Evolutionary conservation across 1,139 yeast genomes (phyloP).

Genomic region (Taiozyma sp.): DNA sequence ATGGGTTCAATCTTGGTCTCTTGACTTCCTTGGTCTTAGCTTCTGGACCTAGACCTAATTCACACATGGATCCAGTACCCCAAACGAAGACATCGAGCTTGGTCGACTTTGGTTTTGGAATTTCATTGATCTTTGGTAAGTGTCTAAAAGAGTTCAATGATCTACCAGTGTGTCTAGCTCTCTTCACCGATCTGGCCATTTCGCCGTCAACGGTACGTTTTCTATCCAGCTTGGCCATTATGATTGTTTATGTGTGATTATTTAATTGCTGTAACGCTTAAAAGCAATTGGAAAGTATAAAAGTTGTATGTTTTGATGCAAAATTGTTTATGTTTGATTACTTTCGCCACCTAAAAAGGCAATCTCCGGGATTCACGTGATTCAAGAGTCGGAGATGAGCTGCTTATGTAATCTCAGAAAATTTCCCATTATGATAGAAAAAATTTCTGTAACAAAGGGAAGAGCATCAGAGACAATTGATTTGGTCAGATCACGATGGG

Average conservation of each 20-base stretch:
- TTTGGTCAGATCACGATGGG: conserved; percentile 44
- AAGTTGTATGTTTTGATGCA: not conserved
- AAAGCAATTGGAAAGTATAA: not conserved
- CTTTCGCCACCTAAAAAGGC: conserved; percentile 5
- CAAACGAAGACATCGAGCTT: conserved; percentile 77
- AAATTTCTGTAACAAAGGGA: not conserved
- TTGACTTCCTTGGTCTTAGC: conserved; percentile 89
- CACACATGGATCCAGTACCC: conserved; percentile 98
- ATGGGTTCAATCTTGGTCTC: conserved; percentile 89
- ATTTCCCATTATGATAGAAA: not conserved
- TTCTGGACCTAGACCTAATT: conserved; percentile 88
- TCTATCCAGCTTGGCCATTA: conserved; percentile 23
- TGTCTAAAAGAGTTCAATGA: conserved; percentile 23
- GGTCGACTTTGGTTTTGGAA: conserved; percentile 17
- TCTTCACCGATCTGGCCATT: conserved; percentile 11
- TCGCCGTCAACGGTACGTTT: conserved; percentile 20
- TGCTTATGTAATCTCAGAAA: not conserved
- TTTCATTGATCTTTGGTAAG: conserved; percentile 23
- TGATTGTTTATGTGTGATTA: not conserved
- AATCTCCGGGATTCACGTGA: conserved; percentile 7
- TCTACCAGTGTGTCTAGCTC: conserved; percentile 24
- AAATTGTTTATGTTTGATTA: not conserved
- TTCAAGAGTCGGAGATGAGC: not conserved
- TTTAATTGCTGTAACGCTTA: not conserved
- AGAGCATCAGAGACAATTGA: not conserved